These are phyloP conservation scores for Sarocladium strictum DNA, from an alignment of 2,329 filamentous ascomycete species.

Conservation along the genomic window DNA sequence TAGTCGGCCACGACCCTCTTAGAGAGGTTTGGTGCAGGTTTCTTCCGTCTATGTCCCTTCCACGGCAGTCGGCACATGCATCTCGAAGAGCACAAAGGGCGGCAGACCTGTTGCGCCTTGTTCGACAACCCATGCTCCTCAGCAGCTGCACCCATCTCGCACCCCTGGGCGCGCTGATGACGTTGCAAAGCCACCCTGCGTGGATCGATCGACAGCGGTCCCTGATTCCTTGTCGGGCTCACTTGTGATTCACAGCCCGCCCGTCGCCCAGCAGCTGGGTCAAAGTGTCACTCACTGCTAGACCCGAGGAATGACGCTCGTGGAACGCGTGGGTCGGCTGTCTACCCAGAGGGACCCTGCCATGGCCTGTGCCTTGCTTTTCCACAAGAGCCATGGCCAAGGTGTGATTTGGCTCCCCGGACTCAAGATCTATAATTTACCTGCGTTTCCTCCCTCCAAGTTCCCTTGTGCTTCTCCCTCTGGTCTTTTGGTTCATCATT, in stretches of 20 bases:
- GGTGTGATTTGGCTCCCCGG: background rate
- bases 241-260: background rate
- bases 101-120: too few relatives aligned
- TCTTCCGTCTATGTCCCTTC: background rate
- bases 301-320: constrained; percentile 1
- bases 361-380: constrained; percentile 1
- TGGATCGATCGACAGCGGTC: background rate
- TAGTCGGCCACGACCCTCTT: background rate
- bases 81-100: background rate
- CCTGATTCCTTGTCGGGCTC: background rate
- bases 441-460: constrained; percentile 2
- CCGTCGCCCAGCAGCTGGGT: too few relatives aligned
- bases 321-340: constrained; percentile 4
- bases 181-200: constrained; percentile 5
- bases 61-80: constrained; percentile 3
- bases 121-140: background rate
- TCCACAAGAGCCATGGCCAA: background rate
- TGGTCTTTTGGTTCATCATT: background rate
- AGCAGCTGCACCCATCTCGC: background rate
- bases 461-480: background rate
- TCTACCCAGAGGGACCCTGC: background rate
- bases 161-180: background rate
- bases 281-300: too few relatives aligned
- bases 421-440: constrained; percentile 9
- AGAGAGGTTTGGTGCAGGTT: too few relatives aligned